Evolutionary conservation across 345 rosid genomes (phyloP).

Genomic region (Streptanthus diversifolius): DNA sequence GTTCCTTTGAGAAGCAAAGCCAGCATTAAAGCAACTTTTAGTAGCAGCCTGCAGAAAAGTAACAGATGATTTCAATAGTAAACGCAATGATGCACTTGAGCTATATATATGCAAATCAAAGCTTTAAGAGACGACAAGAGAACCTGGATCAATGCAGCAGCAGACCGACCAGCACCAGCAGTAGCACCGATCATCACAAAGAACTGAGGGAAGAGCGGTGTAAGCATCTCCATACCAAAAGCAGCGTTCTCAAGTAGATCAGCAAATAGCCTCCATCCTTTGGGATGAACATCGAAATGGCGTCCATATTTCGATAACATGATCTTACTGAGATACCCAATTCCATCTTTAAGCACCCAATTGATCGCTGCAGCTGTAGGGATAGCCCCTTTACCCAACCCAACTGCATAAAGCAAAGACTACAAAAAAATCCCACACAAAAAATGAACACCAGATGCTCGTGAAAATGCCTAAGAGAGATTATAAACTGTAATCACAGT

Average conservation of each 20-base stretch:
- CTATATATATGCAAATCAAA: background rate
- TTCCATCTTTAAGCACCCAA: slow-evolving; percentile 97
- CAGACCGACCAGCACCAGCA: slow-evolving; percentile 95
- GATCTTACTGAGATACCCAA: slow-evolving; percentile 92
- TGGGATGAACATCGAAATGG: slow-evolving; percentile 93
- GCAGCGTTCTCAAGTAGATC: slow-evolving; percentile 94
- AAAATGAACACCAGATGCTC: slow-evolving; percentile 14
- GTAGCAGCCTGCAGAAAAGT: slow-evolving; percentile 67
- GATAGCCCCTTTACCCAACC: slow-evolving; percentile 94
- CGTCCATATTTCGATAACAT: slow-evolving; percentile 85
- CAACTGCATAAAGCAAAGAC: slow-evolving; percentile 97
- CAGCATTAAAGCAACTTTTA: slow-evolving; percentile 94
- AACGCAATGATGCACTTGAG: background rate
- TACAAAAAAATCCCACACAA: slow-evolving; percentile 17
- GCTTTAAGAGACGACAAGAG: background rate
- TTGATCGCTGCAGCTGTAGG: slow-evolving; percentile 96
- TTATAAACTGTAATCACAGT: background rate
- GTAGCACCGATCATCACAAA: slow-evolving; percentile 77
- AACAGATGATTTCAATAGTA: background rate
- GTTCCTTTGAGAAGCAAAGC: slow-evolving; percentile 98
- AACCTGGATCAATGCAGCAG: slow-evolving; percentile 93
- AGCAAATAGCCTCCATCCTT: slow-evolving; percentile 95
- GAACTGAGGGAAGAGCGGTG: slow-evolving; percentile 84
- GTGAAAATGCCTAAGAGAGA: slow-evolving; percentile 20
- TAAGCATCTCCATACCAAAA: slow-evolving; percentile 87